Base-by-base conservation (phyloP, 2,329 filamentous ascomycete genomes). In the Lachnellula arida region DNA sequence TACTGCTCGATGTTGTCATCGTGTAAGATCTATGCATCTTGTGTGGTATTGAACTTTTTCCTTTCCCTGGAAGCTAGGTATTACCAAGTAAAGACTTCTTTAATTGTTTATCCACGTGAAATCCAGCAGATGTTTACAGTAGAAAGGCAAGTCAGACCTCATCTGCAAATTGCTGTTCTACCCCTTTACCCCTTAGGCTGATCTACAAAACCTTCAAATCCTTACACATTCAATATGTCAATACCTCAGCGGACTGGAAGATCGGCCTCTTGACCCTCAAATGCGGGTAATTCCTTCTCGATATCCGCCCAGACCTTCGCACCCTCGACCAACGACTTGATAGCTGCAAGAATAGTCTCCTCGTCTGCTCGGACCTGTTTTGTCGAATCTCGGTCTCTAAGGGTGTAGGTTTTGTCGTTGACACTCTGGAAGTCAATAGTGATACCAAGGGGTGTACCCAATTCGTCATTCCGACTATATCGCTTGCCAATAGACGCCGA, bases 391-490 rank as follows among this genome's bases (percentile, higher is more conserved):
- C 91, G 86, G 72, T 97, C 93, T 70, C 93, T 81, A 62, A 97
- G 82, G 1, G 93, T 97, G 69, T 95, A 83, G 7, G 88, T 88
- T 70, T 84, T 84, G 72, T 97, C 91, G 74, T 96, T 85, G 64
- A 96, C 78, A 48, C 90, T 95, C 78, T 97, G 90, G 81, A 97
- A 97, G 73, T 97, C 93, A 58, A 97, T 84, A 0, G 93, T 97
- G 73, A 97, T 86, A 70, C 91, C 93, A 62, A 97, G 86, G 7
- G 93, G 91, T 46, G 94, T 97, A 68, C 93, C 94, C 57, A 97
- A 82, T 76, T 97, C 93, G 73, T 97, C 93, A 72, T 97, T 97
- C 67, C 94, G 86, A 70, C 88, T 86, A 74, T 96, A 97, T 53
- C 93, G 88, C 80, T 96, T 96, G 71, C 93, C 93, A 66, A 97